Conservation (phyloP, 208 protist species). For the Wallacemonas sp. region DNA sequence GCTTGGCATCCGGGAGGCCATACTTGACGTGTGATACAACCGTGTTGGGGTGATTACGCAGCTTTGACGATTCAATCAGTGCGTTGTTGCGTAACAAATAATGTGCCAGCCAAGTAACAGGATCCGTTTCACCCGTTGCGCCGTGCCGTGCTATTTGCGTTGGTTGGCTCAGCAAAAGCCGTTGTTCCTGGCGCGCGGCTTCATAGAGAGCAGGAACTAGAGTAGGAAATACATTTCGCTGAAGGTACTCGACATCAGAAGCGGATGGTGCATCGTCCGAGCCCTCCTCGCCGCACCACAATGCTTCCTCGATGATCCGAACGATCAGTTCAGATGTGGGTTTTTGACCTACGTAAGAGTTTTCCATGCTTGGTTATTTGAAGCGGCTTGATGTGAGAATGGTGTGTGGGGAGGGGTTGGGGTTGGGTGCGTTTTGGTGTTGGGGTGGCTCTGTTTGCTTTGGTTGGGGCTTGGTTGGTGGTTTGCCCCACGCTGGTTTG, state of each 20-base stretch:
- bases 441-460: neutral
- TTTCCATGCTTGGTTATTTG: slow-evolving; percentile 16
- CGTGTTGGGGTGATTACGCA: slow-evolving; percentile 55
- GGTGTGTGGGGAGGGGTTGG: neutral
- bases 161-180: slow-evolving; percentile 11
- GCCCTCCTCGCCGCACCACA: slow-evolving; percentile 52
- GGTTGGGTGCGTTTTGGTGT: neutral
- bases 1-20: slow-evolving; percentile 10
- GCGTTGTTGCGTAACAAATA: slow-evolving; percentile 80
- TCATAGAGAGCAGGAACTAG: slow-evolving; percentile 72
- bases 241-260: slow-evolving; percentile 51
- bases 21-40: slow-evolving; percentile 57
- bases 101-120: slow-evolving; percentile 74
- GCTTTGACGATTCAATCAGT: slow-evolving; percentile 30
- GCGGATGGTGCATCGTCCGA: slow-evolving; percentile 10
- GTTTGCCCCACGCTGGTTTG: no score
- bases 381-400: neutral
- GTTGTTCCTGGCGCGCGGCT: slow-evolving; percentile 37
- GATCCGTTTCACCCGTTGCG: slow-evolving; percentile 34
- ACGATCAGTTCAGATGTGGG: slow-evolving; percentile 48
- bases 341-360: slow-evolving; percentile 13
- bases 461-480: no score
- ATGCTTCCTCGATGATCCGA: slow-evolving; percentile 67
- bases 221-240: slow-evolving; percentile 73
- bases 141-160: slow-evolving; percentile 9